Percentiles rank a stretch among this genome's conserved stretches.
Evolutionary conservation across 768 basidiomycete genomes (phyloP).

Genomic region (Suillus paluster): DNA sequence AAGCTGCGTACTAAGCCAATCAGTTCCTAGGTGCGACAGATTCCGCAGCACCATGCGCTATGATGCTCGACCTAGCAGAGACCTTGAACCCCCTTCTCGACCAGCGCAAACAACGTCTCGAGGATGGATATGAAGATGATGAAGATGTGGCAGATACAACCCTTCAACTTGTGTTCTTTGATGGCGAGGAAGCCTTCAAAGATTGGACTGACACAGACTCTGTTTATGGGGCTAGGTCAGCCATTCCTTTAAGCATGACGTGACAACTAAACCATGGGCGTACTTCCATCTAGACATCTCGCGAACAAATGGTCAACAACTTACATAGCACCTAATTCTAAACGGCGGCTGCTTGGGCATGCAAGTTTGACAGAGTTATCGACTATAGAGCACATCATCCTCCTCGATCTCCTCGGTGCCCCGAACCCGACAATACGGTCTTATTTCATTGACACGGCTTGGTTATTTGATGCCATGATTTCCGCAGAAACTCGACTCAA

Average conservation of each 20-base stretch:
- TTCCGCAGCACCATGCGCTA: conserved; percentile 93
- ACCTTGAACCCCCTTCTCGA: conserved; percentile 75
- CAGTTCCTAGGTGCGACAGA: conserved; percentile 98
- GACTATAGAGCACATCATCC: conserved; percentile 87
- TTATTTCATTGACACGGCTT: conserved; percentile 87
- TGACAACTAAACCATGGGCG: conserved; percentile 5
- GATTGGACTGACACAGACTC: conserved; percentile 90
- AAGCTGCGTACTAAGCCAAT: conserved; percentile 4
- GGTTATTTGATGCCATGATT: conserved; percentile 84
- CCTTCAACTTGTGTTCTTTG: conserved; percentile 92
- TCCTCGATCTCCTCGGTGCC: conserved; percentile 91
- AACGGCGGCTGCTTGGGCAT: conserved; percentile 61
- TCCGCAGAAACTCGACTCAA: conserved; percentile 75
- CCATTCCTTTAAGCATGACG: background rate
- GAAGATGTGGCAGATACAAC: conserved; percentile 85
- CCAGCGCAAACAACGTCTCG: conserved; percentile 55
- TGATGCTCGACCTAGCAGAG: conserved; percentile 92
- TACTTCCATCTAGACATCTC: conserved; percentile 65
- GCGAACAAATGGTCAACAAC: conserved; percentile 82
- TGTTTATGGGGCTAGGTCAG: conserved; percentile 93
- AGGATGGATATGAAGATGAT: conserved; percentile 62
- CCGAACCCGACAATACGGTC: conserved; percentile 74
- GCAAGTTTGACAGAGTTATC: conserved; percentile 63
- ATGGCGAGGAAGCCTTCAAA: conserved; percentile 96
- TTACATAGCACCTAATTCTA: conserved; percentile 62